These are phyloP conservation scores for Plasmodium knowlesi DNA, from an alignment of 169 alveolate species.

Conservation along the genomic window DNA sequence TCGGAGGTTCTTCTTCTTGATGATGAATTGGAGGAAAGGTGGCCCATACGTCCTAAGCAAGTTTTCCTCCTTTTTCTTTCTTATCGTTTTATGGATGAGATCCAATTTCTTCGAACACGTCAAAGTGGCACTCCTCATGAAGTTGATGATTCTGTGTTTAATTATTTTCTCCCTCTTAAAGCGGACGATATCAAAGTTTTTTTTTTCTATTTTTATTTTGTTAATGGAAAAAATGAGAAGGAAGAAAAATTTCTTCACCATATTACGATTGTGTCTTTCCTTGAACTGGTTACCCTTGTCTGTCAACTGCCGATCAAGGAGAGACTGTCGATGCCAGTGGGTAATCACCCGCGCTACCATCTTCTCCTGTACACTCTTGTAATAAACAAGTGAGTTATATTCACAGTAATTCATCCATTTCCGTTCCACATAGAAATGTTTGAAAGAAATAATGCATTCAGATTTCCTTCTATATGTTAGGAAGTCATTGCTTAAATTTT, in stretches of 20 bases:
- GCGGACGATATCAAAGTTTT: constrained; percentile 42
- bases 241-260: constrained; percentile 45
- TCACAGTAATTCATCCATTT: constrained; percentile 71
- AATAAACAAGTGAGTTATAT: constrained; percentile 46
- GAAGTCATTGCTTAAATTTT: neutral
- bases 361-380: constrained; percentile 15
- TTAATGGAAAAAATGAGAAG: constrained; percentile 47
- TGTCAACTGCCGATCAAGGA: neutral
- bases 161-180: constrained; percentile 34
- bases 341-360: neutral
- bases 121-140: neutral
- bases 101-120: neutral
- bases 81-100: neutral
- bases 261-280: constrained; percentile 1
- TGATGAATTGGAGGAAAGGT: neutral
- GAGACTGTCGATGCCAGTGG: constrained; percentile 16
- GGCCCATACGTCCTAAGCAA: neutral
- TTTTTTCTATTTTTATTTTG: constrained; percentile 48
- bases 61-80: neutral
- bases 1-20: neutral
- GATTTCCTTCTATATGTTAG: constrained; percentile 25
- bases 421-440: constrained; percentile 25
- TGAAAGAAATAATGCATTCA: constrained; percentile 11
- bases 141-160: constrained; percentile 1
- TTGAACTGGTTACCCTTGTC: constrained; percentile 1